Evolutionary conservation across 2,329 filamentous ascomycete species (phyloP), one percentile per base, ranked within the genome.

Genomic region (Fusarium nematophilum): DNA sequence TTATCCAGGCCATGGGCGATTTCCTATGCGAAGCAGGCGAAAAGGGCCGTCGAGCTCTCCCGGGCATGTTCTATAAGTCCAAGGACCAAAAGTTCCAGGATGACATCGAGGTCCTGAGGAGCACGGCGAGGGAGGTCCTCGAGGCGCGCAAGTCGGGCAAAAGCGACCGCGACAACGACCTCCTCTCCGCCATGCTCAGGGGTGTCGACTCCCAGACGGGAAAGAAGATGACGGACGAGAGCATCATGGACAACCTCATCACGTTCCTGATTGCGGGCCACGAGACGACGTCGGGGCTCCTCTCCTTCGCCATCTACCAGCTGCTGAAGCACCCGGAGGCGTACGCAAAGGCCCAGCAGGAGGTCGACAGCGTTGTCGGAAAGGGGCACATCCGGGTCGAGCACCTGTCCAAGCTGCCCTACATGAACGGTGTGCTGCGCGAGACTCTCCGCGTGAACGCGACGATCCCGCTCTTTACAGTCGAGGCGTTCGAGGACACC

Each of bases 221-320:
- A 9, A 78, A 86, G 62, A 81, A 81, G n/a, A 77, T 92, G 68
- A 81, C 77, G 1, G 86, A 90, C 56, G 77, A 82, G 10, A 83
- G 79, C 45, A 89, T 91, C 62, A 81, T 85, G 15, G 81, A 88
- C 68, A 90, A 92, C 62, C 84, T 92, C 75, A 86, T 90, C 52
- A 91, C 88, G 0, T 91, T 91, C 61, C 72, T 91, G 10, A 86
- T 88, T 63, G 87, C 87, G 36, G 86, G 87, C 4, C 88, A 90
- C 62, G 89, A 91, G 64, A 92, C 90, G 0, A 89, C 89, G 0
- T 85, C 86, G 3, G 88, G 88, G 6, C 74, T 88, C 13, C 72
- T 91, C n/a, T 83, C 86, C 0, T 91, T 90, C 66, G 75, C 82
- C 0, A 83, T 90, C 45, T 88, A 87, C 67, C 80, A 87, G 53